A percentile compares a stretch with the other conserved stretches of the same genome.
phyloP scores from a whole-genome alignment of 306 rosid genomes.

The Betula pendula region DNA sequence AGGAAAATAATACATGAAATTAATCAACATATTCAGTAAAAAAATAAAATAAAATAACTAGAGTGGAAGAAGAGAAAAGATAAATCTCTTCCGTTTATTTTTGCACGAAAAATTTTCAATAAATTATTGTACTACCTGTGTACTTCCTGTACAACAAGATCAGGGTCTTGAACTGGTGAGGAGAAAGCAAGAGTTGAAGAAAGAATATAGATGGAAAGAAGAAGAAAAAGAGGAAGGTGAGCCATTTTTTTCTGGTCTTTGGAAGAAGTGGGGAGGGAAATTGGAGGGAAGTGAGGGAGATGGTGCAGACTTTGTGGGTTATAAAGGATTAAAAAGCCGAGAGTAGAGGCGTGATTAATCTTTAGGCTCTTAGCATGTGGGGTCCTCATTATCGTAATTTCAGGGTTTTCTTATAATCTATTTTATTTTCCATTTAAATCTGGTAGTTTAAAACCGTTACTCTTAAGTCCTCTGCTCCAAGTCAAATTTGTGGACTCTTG shows the following conservation, averaged over 20 bases:
- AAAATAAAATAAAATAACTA: too few relatives aligned
- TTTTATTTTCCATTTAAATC: not conserved
- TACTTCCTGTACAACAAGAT: constrained; percentile 66
- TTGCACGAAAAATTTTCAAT: too few relatives aligned
- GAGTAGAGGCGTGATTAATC: constrained; percentile 88
- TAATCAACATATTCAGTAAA: too few relatives aligned
- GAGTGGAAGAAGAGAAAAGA: too few relatives aligned
- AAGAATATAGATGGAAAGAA: constrained; percentile 30
- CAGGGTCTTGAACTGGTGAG: constrained; percentile 54
- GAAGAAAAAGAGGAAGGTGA: constrained; percentile 29
- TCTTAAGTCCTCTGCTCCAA: not conserved
- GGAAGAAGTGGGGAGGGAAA: constrained; percentile 5
- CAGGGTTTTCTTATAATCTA: not conserved
- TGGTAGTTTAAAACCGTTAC: constrained; percentile 51
- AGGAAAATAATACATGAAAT: not conserved
- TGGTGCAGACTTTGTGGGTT: constrained; percentile 16
- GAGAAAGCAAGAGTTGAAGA: constrained; percentile 37
- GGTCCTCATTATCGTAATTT: constrained; percentile 48
- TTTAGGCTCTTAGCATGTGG: constrained; percentile 33
- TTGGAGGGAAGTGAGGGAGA: not conserved
- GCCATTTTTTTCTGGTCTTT: constrained; percentile 38
- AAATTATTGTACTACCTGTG: constrained; percentile 43
- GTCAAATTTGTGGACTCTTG: constrained; percentile 55
- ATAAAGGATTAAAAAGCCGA: constrained; percentile 67
- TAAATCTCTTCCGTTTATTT: too few relatives aligned